Percentiles rank a stretch among this genome's conserved stretches.
These are phyloP conservation scores for Picochlorum sp. DNA, from an alignment of 139 green algal species.

Conservation along the genomic window DNA sequence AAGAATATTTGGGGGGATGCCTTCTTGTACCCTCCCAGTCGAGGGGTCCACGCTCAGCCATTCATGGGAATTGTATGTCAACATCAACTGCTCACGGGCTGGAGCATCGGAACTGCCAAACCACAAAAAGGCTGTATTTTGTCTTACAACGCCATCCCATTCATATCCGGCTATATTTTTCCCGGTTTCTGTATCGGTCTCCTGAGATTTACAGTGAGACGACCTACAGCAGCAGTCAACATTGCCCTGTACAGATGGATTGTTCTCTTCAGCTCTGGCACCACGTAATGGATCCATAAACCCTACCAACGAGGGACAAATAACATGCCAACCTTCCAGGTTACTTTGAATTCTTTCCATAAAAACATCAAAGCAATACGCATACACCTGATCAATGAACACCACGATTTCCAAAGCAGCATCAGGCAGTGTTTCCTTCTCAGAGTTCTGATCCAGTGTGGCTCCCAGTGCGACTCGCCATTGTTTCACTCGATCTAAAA, in stretches of 20 bases:
- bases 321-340: not conserved
- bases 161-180: too few species aligned
- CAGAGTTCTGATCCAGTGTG: too few species aligned
- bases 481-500: not conserved
- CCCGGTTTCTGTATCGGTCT: too few species aligned
- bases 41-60: slow-evolving; percentile 28
- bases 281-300: too few species aligned
- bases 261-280: too few species aligned
- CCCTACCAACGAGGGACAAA: too few species aligned
- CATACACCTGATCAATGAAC: not conserved
- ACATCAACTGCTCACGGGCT: slow-evolving; percentile 46
- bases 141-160: too few species aligned
- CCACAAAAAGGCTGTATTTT: slow-evolving; percentile 38
- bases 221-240: too few species aligned
- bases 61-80: slow-evolving; percentile 45
- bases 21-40: slow-evolving; percentile 1
- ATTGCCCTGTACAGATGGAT: too few species aligned
- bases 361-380: not conserved
- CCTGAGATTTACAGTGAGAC: too few species aligned
- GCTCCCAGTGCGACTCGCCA: too few species aligned
- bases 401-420: not conserved
- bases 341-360: not conserved
- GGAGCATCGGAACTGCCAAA: slow-evolving; percentile 26
- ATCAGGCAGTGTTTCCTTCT: not conserved
- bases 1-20: slow-evolving; percentile 12